Percentiles rank a stretch among this genome's conserved stretches.
phyloP scores from a whole-genome alignment of 2,329 filamentous ascomycete species.

The Trichoderma gracile region DNA sequence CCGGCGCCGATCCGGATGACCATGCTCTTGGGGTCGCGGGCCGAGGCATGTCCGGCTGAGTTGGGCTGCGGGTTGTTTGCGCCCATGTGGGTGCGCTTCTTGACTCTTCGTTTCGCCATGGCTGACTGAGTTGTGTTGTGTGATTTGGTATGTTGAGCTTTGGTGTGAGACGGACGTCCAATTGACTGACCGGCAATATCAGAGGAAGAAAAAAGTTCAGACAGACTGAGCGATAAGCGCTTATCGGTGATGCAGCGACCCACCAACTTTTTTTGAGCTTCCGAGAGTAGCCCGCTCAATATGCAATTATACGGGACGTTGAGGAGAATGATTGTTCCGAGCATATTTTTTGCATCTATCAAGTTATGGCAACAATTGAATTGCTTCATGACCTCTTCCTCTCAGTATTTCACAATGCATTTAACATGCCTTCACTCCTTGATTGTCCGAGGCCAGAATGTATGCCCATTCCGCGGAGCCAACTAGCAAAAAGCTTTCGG shows the following conservation, averaged over 20 bases:
- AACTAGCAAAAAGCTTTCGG: too few relatives aligned
- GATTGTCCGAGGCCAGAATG: too few relatives aligned
- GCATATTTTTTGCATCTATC: neutral
- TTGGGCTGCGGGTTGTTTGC: conserved; percentile 61
- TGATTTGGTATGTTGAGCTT: neutral
- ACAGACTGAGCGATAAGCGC: conserved; percentile 39
- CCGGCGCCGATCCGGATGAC: conserved; percentile 95
- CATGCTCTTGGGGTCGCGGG: conserved; percentile 88
- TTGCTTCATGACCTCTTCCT: neutral
- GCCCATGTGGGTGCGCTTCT: conserved; percentile 84
- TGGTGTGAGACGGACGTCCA: neutral
- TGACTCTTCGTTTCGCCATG: conserved; percentile 80
- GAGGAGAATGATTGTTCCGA: conserved; percentile 6
- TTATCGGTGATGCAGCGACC: conserved; percentile 34
- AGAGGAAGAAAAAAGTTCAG: conserved; percentile 39
- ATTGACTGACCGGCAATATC: neutral
- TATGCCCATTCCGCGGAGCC: too few relatives aligned
- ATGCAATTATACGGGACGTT: neutral
- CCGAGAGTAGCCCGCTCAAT: neutral
- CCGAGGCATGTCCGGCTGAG: conserved; percentile 60
- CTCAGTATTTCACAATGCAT: neutral
- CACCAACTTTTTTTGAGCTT: conserved; percentile 39
- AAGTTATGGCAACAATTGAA: neutral
- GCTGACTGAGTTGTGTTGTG: conserved; percentile 29
- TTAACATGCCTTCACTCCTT: too few relatives aligned